Percentiles rank a stretch among this genome's conserved stretches.
These are phyloP conservation scores for Fusarium sp. DNA, from an alignment of 2,329 filamentous ascomycete species.

Conservation along the genomic window DNA sequence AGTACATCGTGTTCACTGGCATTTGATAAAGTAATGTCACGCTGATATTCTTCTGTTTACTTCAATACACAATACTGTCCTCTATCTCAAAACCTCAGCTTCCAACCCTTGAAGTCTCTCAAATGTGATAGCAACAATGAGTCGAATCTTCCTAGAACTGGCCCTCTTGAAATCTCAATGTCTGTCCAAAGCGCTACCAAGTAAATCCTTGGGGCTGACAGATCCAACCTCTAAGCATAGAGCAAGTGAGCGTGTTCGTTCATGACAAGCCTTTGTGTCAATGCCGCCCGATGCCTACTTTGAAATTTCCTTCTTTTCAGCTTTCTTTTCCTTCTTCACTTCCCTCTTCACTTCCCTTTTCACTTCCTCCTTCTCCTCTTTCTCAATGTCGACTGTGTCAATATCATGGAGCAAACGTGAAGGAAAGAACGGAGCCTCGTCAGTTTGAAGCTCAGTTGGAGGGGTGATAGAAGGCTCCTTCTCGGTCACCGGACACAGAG, in stretches of 20 bases:
- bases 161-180: constrained; percentile 11
- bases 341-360: background rate
- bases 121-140: constrained; percentile 26
- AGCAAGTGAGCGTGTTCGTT: constrained; percentile 8
- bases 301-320: constrained; percentile 21
- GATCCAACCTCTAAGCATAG: constrained; percentile 17
- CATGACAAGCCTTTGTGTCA: background rate
- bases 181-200: constrained; percentile 14
- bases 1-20: background rate
- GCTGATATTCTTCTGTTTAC: background rate
- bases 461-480: constrained; percentile 6
- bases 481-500: constrained; percentile 38
- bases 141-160: constrained; percentile 8
- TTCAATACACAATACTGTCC: background rate
- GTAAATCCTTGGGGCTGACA: constrained; percentile 6
- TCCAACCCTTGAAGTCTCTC: background rate
- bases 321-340: constrained; percentile 4
- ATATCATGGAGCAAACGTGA: constrained; percentile 22
- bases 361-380: background rate
- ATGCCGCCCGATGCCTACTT: background rate
- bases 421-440: constrained; percentile 25
- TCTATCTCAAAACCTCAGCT: background rate
- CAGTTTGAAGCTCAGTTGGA: constrained; percentile 10
- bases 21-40: background rate
- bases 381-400: constrained; percentile 1